phyloP scores from a whole-genome alignment of 2,329 filamentous ascomycete genomes.

The Aureobasidium melanogenum region DNA sequence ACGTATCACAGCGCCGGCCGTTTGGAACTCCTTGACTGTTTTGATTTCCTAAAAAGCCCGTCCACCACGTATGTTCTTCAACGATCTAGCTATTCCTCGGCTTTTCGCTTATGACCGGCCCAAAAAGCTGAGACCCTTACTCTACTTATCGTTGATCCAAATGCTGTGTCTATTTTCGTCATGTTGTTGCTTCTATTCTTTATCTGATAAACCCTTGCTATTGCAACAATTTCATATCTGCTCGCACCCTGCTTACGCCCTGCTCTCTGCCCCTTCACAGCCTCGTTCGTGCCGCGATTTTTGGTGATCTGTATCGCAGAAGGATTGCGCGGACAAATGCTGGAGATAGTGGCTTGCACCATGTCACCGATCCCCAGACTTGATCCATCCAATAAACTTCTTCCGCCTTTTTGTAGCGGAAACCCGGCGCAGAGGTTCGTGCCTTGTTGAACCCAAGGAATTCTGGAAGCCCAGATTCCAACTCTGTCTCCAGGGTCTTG shows the following conservation, averaged over 20 bases:
- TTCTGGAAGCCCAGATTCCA: conserved; percentile 3
- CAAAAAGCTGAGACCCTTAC: conserved; percentile 1
- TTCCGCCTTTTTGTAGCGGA: not conserved
- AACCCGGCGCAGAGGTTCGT: conserved; percentile 7
- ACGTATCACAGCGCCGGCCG: not conserved
- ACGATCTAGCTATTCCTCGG: not conserved
- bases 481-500: not conserved
- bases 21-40: not conserved
- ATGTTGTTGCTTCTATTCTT: not conserved
- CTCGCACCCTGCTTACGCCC: not conserved
- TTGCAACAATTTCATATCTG: not conserved
- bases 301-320: not conserved
- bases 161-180: conserved; percentile 5
- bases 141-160: not conserved
- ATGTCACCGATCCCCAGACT: conserved; percentile 11
- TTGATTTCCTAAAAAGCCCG: conserved; percentile 9
- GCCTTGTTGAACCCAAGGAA: not conserved
- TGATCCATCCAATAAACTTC: conserved; percentile 11
- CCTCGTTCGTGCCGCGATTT: not conserved
- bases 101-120: conserved; percentile 11
- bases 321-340: not conserved
- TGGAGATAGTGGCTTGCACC: conserved; percentile 10
- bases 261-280: not conserved
- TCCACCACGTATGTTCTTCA: not conserved
- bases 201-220: not conserved